Conservation (phyloP, 75 land plant genomes). For the Pinus tabuliformis region DNA sequence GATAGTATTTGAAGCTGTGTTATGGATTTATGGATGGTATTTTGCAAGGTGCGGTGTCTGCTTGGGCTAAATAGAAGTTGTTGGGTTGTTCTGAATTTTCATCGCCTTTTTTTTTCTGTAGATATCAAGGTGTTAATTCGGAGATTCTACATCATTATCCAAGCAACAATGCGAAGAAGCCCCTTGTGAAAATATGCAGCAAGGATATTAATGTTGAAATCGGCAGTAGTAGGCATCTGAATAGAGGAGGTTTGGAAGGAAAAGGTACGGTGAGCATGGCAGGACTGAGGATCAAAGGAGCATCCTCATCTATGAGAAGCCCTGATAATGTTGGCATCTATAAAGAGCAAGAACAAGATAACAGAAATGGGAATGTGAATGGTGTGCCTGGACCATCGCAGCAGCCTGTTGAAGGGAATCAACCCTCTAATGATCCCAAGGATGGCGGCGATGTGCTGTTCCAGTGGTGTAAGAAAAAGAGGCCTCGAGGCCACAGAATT, state of each 20-base stretch:
- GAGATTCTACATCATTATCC: conserved; percentile 8
- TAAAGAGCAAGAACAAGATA: conserved; percentile 3
- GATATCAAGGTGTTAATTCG: conserved; percentile 7
- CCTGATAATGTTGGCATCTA: not conserved
- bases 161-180: conserved; percentile 4
- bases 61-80: too few relatives aligned
- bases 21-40: too few relatives aligned
- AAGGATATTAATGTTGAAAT: conserved; percentile 2
- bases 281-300: not conserved
- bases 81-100: too few relatives aligned
- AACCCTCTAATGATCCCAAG: not conserved
- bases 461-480: conserved; percentile 7
- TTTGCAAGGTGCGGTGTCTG: too few relatives aligned
- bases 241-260: not conserved
- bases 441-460: conserved; percentile 5
- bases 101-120: not conserved
- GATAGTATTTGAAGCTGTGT: too few relatives aligned
- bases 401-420: not conserved
- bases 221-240: conserved; percentile 5
- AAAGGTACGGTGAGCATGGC: not conserved
- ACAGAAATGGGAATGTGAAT: not conserved
- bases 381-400: not conserved
- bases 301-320: conserved; percentile 7
- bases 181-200: conserved; percentile 3
- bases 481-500: conserved; percentile 6